Base-by-base conservation (phyloP, 768 basidiomycete genomes). In the Sporobolomyces phaffii region DNA sequence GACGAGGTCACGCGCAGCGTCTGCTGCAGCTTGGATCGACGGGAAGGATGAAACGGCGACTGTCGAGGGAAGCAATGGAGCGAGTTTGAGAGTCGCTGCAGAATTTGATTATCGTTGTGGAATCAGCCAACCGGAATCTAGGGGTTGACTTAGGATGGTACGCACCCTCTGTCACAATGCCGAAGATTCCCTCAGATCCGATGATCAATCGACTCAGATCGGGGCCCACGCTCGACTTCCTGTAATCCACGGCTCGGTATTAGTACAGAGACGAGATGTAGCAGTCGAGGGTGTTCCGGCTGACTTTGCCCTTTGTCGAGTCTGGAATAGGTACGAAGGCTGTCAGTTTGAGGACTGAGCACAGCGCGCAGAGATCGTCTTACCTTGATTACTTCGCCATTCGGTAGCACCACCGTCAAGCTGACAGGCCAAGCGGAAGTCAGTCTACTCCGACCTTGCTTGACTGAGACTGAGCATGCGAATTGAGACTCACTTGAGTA, bases 41-140 rank as follows among this genome's bases (percentile, higher is more conserved):
- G 86, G 85, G 80, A 97, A 97, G 63, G 89, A 87, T 5, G 86
- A 88, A 78, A 96, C 87, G 0, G 90, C 91, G 29, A 93, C 91
- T 69, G 85, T 86, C 2, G 88, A 88, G 0, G 91, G 91, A 4
- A 93, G 75, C 1, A 86, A 73, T 6, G 92, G 91, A 1, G 89
- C 84, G 6, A 96, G 83, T 36, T 90, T 83, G 29, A 96, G 78
- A 0, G 92, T 96, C 83, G 88, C 88, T 81, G 91, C 88, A 41
- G 40, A 29, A 52, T 28, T n/a, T n/a, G n/a, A n/a, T n/a, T n/a
- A n/a, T n/a, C n/a, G n/a, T n/a, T n/a, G n/a, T n/a, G n/a, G n/a
- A n/a, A n/a, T n/a, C n/a, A n/a, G n/a, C n/a, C n/a, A n/a, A n/a
- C n/a, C n/a, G n/a, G n/a, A n/a, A n/a, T n/a, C n/a, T n/a, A n/a